Evolutionary conservation across 257 asterid genomes (phyloP), one percentile per base, ranked within the genome.

Genomic region (Hygrophila difformis): DNA sequence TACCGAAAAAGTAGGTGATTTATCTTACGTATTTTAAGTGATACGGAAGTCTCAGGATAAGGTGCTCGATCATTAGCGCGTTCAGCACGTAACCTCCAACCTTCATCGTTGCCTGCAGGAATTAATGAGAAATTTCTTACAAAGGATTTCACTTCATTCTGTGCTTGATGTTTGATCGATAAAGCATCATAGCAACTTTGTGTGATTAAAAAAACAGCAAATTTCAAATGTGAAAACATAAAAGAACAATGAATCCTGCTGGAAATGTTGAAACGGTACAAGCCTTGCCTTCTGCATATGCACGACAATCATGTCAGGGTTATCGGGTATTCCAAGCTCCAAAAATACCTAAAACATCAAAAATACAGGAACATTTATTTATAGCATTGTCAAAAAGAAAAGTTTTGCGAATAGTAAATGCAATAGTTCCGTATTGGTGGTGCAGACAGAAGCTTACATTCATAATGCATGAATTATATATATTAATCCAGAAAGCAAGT

Each of bases 401-500:
- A 8, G 31, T 26, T n/a, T n/a, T n/a, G n/a, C n/a, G n/a, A n/a
- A 15, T 2, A 42, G n/a, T 20, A 41, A 49, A 28, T 5, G 18
- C 5, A 8, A 3, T 39, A 39, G 55, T 6, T 44, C 11, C 3
- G 28, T 45, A 23, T 43, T 48, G 14, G 48, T 14, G 3, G 18
- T 17, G 8, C 13, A 18, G 38, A 17, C n/a, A n/a, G 35, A 16
- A 0, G 12, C 78, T 73, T 72, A 84, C 91, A 48, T 84, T 84
- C 93, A 84, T 84, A 50, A 81, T 62, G 71, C 93, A 81, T 15
- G 95, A 71, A 69, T 84, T 84, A 46, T 84, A 84, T 36, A 67
- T 58, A 63, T 84, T 81, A 55, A 84, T 84, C 93, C 95, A 84
- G 75, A 81, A 84, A 1, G 95, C 95, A 18, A 84, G 82, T 59